Base-by-base conservation (phyloP, 2,329 filamentous ascomycete genomes). In the Sclerotinia glacialis region DNA sequence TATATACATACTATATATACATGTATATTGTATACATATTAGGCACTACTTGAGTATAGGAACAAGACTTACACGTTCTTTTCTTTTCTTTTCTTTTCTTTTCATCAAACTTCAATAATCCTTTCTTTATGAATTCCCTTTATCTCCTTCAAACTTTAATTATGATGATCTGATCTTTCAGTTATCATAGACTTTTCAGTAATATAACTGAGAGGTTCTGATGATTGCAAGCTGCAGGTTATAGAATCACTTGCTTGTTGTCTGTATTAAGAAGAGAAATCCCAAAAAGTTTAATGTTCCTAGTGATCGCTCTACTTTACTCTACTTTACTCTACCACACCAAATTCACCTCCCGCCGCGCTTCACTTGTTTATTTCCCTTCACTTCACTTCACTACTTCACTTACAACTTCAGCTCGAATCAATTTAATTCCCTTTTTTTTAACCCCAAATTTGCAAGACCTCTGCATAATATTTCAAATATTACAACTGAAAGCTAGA, bases 381-480 rank as follows among this genome's bases (percentile, higher is more conserved):
- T 40, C n/a, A 52, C 49, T 42, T 42, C 34, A 58, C 34, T 58
- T 28, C 31, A 40, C 52, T 54, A 40, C 52, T 54, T 34, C n/a
- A n/a, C 52, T 16, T 37, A 54, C 52, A 37, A 54, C 40, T 28
- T 40, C 53, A 14, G 8, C 37, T 37, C 34, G n/a, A 28, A 11
- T 3, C 14, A 21, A 42, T 40, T 62, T 53, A 54, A 63, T 63
- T 62, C 2, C 34, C 28, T 21, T 31, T n/a, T 42, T n/a, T n/a
- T 12, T 14, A n/a, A 47, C 46, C n/a, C 16, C 16, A 23, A 60
- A 42, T 23, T 18, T 23, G 18, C 12, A 42, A 12, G 16, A 42
- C 34, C 9, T 46, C 5, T 53, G 7, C 9, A 16, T 6, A 37
- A 12, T 12, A n/a, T n/a, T 18, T 34, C 4, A 14, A 23, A 7